These are phyloP conservation scores for Bocquillonia castaneifolia DNA, from an alignment of 441 rosid genomes.

Conservation along the genomic window DNA sequence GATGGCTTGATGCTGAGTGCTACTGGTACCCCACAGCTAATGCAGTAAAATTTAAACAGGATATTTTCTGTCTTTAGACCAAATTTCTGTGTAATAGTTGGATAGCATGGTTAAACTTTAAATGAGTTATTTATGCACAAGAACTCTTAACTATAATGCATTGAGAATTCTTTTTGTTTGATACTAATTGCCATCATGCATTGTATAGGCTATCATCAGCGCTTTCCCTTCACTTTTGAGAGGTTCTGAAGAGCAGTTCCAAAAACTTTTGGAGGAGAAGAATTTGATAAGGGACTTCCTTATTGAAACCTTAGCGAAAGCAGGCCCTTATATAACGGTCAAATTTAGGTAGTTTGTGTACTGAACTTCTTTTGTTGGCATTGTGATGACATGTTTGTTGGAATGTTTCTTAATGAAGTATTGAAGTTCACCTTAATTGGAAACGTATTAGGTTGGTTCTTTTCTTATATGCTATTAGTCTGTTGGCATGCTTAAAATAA, in stretches of 20 bases:
- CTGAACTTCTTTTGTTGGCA: conserved; percentile 2
- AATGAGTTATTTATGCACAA: too few relatives aligned
- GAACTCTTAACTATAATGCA: too few relatives aligned
- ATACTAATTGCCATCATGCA: conserved; percentile 10
- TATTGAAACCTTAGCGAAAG: conserved; percentile 62
- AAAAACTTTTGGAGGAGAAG: conserved; percentile 46
- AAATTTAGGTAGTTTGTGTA: conserved; percentile 54
- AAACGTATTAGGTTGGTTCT: not conserved
- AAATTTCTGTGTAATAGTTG: not conserved
- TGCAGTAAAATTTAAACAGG: not conserved
- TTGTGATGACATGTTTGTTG: not conserved
- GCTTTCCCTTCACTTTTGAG: conserved; percentile 68
- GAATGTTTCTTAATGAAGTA: not conserved
- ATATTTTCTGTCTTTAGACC: too few relatives aligned
- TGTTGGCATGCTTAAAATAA: not conserved
- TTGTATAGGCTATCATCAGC: conserved; percentile 56
- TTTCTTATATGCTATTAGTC: not conserved
- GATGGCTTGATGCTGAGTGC: conserved; percentile 2
- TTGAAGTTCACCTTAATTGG: too few relatives aligned
- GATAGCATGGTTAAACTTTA: not conserved
- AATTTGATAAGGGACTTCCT: conserved; percentile 43
- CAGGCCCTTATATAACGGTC: conserved; percentile 59
- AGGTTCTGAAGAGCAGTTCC: conserved; percentile 66
- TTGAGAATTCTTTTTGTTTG: conserved; percentile 5
- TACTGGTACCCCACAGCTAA: not conserved